A percentile compares a stretch with the other conserved stretches of the same genome.
phyloP scores from a whole-genome alignment of 2,329 filamentous ascomycete genomes.

The Juglanconis oblonga region DNA sequence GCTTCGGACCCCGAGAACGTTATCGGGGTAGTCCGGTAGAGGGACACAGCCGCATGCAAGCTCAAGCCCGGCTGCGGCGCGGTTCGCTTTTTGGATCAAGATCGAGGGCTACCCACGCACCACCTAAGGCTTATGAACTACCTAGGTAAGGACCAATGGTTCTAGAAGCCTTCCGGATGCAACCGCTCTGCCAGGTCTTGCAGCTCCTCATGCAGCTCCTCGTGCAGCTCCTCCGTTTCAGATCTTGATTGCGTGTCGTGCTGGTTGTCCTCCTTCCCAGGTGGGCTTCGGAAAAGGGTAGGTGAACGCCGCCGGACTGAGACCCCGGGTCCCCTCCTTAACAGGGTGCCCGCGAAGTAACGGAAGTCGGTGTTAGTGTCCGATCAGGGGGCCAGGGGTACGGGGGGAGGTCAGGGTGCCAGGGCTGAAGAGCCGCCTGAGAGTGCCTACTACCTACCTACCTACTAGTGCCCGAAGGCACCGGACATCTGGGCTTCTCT shows the following conservation, averaged over 20 bases:
- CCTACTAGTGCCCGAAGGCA: neutral
- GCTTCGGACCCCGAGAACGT: slow-evolving; percentile 14
- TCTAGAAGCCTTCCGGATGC: neutral
- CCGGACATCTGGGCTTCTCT: neutral
- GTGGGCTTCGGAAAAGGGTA: neutral
- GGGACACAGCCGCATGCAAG: neutral
- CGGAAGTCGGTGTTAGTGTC: neutral
- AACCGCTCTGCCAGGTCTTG: neutral
- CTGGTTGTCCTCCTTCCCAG: neutral
- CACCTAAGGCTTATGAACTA: neutral
- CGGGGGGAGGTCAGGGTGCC: no score
- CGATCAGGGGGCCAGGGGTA: neutral
- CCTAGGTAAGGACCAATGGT: neutral
- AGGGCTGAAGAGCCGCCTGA: neutral
- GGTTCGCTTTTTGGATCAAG: neutral
- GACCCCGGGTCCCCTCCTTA: neutral
- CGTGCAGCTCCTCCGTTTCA: neutral
- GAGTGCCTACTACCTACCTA: neutral
- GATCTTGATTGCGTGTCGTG: neutral
- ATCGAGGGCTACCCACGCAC: neutral
- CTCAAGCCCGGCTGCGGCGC: neutral
- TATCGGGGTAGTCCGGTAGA: neutral
- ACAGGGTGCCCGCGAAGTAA: neutral
- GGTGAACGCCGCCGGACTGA: neutral
- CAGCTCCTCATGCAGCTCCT: neutral